Base-by-base conservation (phyloP, 2,329 filamentous ascomycete genomes). In the Cercospora zeina region DNA sequence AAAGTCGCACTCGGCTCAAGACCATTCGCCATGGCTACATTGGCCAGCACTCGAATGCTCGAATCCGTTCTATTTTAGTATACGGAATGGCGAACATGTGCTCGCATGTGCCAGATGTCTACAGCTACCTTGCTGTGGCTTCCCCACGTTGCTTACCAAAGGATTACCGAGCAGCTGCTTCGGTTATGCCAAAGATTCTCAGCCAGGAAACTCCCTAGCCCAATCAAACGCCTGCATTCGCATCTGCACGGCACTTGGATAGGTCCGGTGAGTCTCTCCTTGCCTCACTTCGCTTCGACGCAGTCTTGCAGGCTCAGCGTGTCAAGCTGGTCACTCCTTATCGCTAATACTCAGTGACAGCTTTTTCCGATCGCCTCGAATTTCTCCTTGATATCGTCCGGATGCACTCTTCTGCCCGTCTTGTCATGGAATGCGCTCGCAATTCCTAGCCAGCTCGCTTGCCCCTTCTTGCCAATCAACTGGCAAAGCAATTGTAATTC, bases 401-500 rank as follows among this genome's bases (percentile, higher is more conserved):
- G 74, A 65, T 77, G 73, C 27, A 83, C 66, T 3, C 73, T 71
- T 42, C 79, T 73, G 1, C 81, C 81, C 1, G 80, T 84, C 70
- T 77, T 77, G 58, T 82, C 80, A 58, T 73, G 78, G 73, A 83
- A 83, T 24, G 73, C 72, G 56, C 76, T 78, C 51, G 79, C 78
- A 1, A 84, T 72, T 4, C 78, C 70, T 13, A 78, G 64, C 81
- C 81, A 84, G 45, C 77, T 76, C 65, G 76, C 39, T 11, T 56
- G 54, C 1, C 36, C 36, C 69, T 34, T 73, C 69, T 58, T 77
- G 57, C 75, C 72, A 39, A 82, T 71, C 24, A 83, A 74, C 24
- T 75, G 71, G 36, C 77, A 77, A 16, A 85, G 71, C 8, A 78
- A 70, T 16, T 75, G 71, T 19, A 81, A 64, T 50, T 81, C 76